Evolutionary conservation across 805 yeast species (phyloP).

Genomic region (Saccharomycopsis capsularis): DNA sequence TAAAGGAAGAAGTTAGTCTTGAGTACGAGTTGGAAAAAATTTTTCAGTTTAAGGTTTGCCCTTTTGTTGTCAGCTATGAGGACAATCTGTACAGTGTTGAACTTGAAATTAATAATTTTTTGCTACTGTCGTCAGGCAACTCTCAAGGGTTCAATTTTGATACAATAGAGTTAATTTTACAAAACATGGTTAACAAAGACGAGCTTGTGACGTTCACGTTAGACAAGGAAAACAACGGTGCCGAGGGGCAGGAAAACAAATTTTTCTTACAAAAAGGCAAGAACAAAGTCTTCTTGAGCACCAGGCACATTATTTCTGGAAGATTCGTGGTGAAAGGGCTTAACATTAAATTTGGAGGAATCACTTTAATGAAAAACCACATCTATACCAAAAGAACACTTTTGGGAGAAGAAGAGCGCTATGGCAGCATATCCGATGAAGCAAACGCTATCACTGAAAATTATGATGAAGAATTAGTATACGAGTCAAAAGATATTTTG

Average conservation of each 20-base stretch:
- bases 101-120: slow-evolving; percentile 29
- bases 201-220: slow-evolving; percentile 12
- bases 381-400: slow-evolving; percentile 4
- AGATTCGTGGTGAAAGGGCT: slow-evolving; percentile 23
- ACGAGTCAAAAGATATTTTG: slow-evolving; percentile 13
- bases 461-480: slow-evolving; percentile 15
- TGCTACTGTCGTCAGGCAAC: slow-evolving; percentile 6
- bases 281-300: slow-evolving; percentile 11
- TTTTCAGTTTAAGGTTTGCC: slow-evolving; percentile 32
- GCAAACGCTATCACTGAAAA: not conserved
- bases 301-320: slow-evolving; percentile 25
- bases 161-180: slow-evolving; percentile 21
- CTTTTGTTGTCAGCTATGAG: slow-evolving; percentile 32
- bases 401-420: not conserved
- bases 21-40: slow-evolving; percentile 31
- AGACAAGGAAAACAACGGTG: not conserved
- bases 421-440: not conserved
- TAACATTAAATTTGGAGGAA: slow-evolving; percentile 23
- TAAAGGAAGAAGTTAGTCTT: slow-evolving; percentile 22
- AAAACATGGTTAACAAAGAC: slow-evolving; percentile 13
- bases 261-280: slow-evolving; percentile 14
- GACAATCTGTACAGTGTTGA: slow-evolving; percentile 35
- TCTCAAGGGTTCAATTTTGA: slow-evolving; percentile 19
- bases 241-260: not conserved
- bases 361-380: slow-evolving; percentile 22